Conservation (phyloP, 2,329 filamentous ascomycete species). For the Pyrenophora seminiperda region DNA sequence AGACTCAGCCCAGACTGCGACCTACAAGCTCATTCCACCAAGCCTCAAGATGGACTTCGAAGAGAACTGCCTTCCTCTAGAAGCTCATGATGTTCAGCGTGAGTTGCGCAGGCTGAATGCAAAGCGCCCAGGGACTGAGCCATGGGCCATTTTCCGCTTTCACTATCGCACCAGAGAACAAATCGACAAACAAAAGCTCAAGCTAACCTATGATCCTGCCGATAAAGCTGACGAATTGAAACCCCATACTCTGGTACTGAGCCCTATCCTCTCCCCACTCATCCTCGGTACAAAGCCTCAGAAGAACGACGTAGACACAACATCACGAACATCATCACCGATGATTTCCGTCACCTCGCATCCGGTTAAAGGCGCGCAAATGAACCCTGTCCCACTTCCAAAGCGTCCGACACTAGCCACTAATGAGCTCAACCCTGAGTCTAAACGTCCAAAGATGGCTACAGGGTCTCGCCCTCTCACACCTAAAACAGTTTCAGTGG, state of each 20-base stretch:
- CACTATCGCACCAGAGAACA: constrained; percentile 46
- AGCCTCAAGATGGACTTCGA: constrained; percentile 31
- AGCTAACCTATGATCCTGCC: constrained; percentile 12
- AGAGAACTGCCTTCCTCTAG: constrained; percentile 18
- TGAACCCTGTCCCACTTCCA: background rate
- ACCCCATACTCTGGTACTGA: constrained; percentile 19
- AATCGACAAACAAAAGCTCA: constrained; percentile 15
- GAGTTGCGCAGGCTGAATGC: constrained; percentile 18
- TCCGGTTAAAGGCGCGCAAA: constrained; percentile 6
- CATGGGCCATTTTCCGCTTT: constrained; percentile 51
- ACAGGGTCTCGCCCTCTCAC: constrained; percentile 2
- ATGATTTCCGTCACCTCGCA: constrained; percentile 7
- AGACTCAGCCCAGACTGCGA: background rate
- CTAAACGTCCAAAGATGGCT: constrained; percentile 18
- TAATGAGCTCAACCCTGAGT: constrained; percentile 1
- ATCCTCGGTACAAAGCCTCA: constrained; percentile 6
- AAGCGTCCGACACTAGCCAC: constrained; percentile 14
- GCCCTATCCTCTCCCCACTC: constrained; percentile 25
- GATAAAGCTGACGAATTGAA: constrained; percentile 11
- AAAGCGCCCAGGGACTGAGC: constrained; percentile 40
- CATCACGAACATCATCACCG: constrained; percentile 19
- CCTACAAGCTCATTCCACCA: constrained; percentile 27
- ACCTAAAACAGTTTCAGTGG: constrained; percentile 6
- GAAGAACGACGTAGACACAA: constrained; percentile 17
- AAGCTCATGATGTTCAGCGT: constrained; percentile 4